Conservation (phyloP, 805 yeast genomes). For the Metschnikowia koreensis region DNA sequence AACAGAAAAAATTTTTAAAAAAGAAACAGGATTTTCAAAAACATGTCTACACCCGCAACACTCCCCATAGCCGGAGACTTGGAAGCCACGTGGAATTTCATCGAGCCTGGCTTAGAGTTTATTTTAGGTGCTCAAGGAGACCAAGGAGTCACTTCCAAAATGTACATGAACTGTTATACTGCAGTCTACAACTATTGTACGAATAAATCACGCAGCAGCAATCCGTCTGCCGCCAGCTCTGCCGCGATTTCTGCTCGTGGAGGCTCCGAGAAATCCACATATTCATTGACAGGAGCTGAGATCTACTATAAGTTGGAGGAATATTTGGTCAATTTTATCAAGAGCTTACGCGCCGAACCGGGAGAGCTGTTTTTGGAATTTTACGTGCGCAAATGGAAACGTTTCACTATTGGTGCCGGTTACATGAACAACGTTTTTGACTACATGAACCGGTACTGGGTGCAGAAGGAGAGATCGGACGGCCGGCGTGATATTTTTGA, state of each 20-base stretch:
- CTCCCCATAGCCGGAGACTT: constrained; percentile 60
- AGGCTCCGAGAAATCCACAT: constrained; percentile 27
- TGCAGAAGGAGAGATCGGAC: constrained; percentile 90
- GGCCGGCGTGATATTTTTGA: constrained; percentile 89
- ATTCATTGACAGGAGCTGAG: constrained; percentile 81
- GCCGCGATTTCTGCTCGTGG: constrained; percentile 7
- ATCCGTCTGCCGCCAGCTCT: constrained; percentile 8
- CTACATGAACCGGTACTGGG: constrained; percentile 97
- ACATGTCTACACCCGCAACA: constrained; percentile 16
- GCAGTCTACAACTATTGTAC: constrained; percentile 93
- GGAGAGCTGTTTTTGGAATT: constrained; percentile 22
- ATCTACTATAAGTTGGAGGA: constrained; percentile 69
- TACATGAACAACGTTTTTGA: constrained; percentile 91
- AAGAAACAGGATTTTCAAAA: not conserved
- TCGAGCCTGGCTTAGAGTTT: constrained; percentile 71
- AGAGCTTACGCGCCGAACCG: constrained; percentile 46
- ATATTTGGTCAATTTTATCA: constrained; percentile 63
- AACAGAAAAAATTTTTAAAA: not conserved
- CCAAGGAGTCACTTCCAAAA: constrained; percentile 59
- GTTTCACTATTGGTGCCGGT: constrained; percentile 88
- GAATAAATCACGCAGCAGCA: constrained; percentile 57
- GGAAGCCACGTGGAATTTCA: constrained; percentile 71
- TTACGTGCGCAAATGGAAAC: constrained; percentile 70
- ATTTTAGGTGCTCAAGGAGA: constrained; percentile 69
- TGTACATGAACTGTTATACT: constrained; percentile 89